Percentiles rank a stretch among this genome's conserved stretches.
These are phyloP conservation scores for Coemansia aciculifera DNA, from an alignment of 192 early-diverging fungal genomes.

Conservation along the genomic window DNA sequence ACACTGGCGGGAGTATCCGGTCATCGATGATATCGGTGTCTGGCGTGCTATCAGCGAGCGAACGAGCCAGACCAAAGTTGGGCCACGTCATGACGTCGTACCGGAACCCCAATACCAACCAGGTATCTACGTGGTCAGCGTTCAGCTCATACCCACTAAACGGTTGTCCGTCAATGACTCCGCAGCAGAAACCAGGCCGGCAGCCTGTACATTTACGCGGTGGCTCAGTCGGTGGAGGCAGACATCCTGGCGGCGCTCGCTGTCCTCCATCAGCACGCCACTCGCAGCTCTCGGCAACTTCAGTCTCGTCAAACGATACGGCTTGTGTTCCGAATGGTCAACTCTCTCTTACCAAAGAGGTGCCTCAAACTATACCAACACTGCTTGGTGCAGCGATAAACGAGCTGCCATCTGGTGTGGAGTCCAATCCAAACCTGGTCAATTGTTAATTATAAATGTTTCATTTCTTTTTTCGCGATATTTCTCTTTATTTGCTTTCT, in stretches of 20 bases:
- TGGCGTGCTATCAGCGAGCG: conserved; percentile 20
- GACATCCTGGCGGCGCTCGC: background rate
- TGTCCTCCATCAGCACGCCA: conserved; percentile 9
- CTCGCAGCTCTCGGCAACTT: conserved; percentile 43
- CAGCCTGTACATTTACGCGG: conserved; percentile 2
- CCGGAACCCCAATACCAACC: conserved; percentile 26
- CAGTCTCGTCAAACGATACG: conserved; percentile 48
- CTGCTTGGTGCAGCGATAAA: background rate
- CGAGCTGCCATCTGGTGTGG: background rate
- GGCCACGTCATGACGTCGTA: conserved; percentile 45
- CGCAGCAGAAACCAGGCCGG: background rate
- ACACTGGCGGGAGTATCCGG: conserved; percentile 11
- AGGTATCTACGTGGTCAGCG: conserved; percentile 44
- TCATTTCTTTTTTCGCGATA: background rate
- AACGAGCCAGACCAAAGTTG: conserved; percentile 32
- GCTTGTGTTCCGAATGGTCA: conserved; percentile 37
- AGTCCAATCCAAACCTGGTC: background rate
- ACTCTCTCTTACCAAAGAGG: conserved; percentile 30
- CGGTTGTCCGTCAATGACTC: background rate
- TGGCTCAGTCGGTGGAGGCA: background rate
- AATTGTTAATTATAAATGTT: background rate
- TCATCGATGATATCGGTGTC: conserved; percentile 32
- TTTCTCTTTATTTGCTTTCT: background rate
- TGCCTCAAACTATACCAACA: background rate
- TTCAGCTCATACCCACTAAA: background rate